Base-by-base conservation (phyloP, 202 grass and related monocot genomes). In the Elaeis oleifera region DNA sequence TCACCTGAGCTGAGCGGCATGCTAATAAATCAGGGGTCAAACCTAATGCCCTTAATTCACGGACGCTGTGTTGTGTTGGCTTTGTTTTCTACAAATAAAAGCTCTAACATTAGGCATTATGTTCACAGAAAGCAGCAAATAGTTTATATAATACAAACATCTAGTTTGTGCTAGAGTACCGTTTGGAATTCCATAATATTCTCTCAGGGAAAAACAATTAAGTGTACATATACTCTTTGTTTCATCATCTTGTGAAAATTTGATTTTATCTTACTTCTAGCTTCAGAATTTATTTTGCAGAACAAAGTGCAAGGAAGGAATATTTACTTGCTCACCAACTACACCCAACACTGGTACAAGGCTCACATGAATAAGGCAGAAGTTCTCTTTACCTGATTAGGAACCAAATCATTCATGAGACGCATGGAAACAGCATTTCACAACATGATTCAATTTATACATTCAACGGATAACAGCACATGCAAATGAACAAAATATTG, bases 291-390 rank as follows among this genome's bases (percentile, higher is more conserved):
- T 44, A 54, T 56, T 48, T 55, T 6, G 23, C 13, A 22, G 2
- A 63, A 58, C 7, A 23, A 29, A 50, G 31, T 53, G 23, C 60
- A 79, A 24, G 60, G 73, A 59, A 82, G 25, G 79, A 78, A 69
- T 81, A 69, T 72, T 89, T 91, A 91, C 94, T 83, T 97, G 94
- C 69, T 97, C 94, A 64, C 94, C 94, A 67, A 97, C 94, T 61
- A 92, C 94, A 71, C 94, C 85, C 71, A 97, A 59, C 60, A 92
- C 94, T 24, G 84, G 94, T 58, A 92, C 88, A 79, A 97, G 82
- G 79, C 94, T 97, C 61, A 97, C 85, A 68, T 97, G 94, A 77
- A 97, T 97, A 51, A 97, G 87, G 69, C 94, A 97, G 62, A 97
- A 97, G 78, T 97, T 89, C 54, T 97, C 94, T 58, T 89, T 97